phyloP scores from a whole-genome alignment of 2,329 filamentous ascomycete species.

The Ceratocystis huliohia region DNA sequence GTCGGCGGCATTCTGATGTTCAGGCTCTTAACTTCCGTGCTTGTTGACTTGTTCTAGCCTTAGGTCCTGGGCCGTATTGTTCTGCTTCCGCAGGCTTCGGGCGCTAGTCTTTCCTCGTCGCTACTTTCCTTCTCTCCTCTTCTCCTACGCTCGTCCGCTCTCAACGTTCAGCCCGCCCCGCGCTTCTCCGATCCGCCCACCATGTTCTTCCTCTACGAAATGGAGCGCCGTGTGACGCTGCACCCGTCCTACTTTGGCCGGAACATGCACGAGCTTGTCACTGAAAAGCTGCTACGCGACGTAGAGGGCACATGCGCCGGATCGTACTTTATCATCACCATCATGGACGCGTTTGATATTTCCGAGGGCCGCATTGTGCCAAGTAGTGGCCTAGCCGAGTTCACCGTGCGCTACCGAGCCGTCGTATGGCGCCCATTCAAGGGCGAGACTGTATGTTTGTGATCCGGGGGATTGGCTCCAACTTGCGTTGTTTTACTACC shows the following conservation, averaged over 20 bases:
- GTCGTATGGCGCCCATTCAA: conserved; percentile 98
- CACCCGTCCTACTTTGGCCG: conserved; percentile 95
- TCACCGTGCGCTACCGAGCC: conserved; percentile 86
- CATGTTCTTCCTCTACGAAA: conserved; percentile 98
- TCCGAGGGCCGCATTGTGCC: conserved; percentile 87
- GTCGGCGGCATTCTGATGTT: too few relatives aligned
- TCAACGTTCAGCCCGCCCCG: not conserved
- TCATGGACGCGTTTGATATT: conserved; percentile 93
- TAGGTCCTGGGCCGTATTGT: too few relatives aligned
- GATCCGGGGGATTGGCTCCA: too few relatives aligned
- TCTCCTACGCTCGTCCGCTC: not conserved
- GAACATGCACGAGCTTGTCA: conserved; percentile 84
- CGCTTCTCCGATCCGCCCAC: conserved; percentile 24
- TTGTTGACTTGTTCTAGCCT: too few relatives aligned
- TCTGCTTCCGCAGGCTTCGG: not conserved
- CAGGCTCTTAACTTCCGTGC: too few relatives aligned
- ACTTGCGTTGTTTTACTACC: too few relatives aligned
- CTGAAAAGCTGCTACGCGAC: conserved; percentile 76
- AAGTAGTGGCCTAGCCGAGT: conserved; percentile 82
- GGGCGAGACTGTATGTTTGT: conserved; percentile 72
- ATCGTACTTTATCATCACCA: conserved; percentile 93
- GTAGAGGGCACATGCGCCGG: conserved; percentile 93
- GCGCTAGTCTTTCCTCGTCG: not conserved
- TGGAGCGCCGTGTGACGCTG: conserved; percentile 86
- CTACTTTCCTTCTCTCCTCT: not conserved